phyloP scores from a whole-genome alignment of 2,329 filamentous ascomycete species.

The Aspergillus jensenii region DNA sequence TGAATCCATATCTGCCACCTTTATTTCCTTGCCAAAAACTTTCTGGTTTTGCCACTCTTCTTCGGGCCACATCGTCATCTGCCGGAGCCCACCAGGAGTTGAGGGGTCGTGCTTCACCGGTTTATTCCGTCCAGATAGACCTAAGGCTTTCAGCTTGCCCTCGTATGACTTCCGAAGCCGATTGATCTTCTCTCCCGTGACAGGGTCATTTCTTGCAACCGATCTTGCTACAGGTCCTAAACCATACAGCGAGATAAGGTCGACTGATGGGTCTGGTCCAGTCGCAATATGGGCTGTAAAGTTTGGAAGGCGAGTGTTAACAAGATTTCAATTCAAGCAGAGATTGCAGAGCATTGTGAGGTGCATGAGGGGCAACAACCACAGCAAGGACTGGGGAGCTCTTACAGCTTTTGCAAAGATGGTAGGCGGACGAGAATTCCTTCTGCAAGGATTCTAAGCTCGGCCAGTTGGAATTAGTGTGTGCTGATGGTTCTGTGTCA shows the following conservation, averaged over 20 bases:
- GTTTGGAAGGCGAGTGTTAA: conserved; percentile 42
- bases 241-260: conserved; percentile 60
- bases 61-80: conserved; percentile 49
- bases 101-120: conserved; percentile 45
- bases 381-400: conserved; percentile 40
- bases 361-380: conserved; percentile 24
- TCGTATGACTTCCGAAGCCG: conserved; percentile 58
- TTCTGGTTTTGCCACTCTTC: conserved; percentile 54
- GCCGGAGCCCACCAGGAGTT: conserved; percentile 38
- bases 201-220: conserved; percentile 59
- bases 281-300: conserved; percentile 48
- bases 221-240: conserved; percentile 56
- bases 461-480: conserved; percentile 26
- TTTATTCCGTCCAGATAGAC: conserved; percentile 50
- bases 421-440: conserved; percentile 48
- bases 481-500: conserved; percentile 28
- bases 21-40: conserved; percentile 47
- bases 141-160: conserved; percentile 50
- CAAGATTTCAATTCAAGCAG: conserved; percentile 34
- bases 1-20: conserved; percentile 42
- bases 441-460: conserved; percentile 46
- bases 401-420: conserved; percentile 53
- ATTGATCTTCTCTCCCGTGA: conserved; percentile 65
- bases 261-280: conserved; percentile 57
- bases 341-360: conserved; percentile 26